These are phyloP conservation scores for Trichoderma sp. DNA, from an alignment of 2,329 filamentous ascomycete species.

Conservation along the genomic window DNA sequence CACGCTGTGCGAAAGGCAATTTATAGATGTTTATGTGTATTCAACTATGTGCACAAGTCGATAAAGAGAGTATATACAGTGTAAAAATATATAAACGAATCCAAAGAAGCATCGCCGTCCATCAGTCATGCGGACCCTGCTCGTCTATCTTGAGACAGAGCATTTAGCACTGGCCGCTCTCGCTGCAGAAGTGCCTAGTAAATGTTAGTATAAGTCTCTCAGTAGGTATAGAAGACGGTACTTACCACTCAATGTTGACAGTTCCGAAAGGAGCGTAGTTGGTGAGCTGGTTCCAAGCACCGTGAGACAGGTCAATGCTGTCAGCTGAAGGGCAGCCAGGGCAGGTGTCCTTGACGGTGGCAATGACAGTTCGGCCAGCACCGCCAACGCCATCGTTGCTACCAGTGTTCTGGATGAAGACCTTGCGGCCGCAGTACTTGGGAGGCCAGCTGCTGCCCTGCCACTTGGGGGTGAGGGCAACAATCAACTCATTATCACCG, in stretches of 20 bases:
- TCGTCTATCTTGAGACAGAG: neutral
- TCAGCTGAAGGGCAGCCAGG: slow-evolving; percentile 15
- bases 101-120: neutral
- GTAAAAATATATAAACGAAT: slow-evolving; percentile 1
- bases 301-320: slow-evolving; percentile 16
- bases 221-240: neutral
- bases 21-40: neutral
- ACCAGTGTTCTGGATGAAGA: slow-evolving; percentile 17
- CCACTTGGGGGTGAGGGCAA: slow-evolving; percentile 13
- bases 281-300: slow-evolving; percentile 13
- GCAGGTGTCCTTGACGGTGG: slow-evolving; percentile 14
- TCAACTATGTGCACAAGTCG: slow-evolving; percentile 3
- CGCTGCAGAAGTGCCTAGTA: slow-evolving; percentile 18
- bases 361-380: neutral
- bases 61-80: neutral
- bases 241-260: slow-evolving; percentile 18
- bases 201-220: neutral
- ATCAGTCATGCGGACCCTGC: neutral
- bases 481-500: slow-evolving; percentile 9
- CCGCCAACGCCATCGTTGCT: slow-evolving; percentile 16
- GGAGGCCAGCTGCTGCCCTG: slow-evolving; percentile 12
- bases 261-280: slow-evolving; percentile 11
- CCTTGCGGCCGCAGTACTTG: slow-evolving; percentile 19
- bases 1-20: neutral
- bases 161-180: slow-evolving; percentile 19